Base-by-base conservation (phyloP, 2,329 filamentous ascomycete genomes). In the Fusarium illudens region DNA sequence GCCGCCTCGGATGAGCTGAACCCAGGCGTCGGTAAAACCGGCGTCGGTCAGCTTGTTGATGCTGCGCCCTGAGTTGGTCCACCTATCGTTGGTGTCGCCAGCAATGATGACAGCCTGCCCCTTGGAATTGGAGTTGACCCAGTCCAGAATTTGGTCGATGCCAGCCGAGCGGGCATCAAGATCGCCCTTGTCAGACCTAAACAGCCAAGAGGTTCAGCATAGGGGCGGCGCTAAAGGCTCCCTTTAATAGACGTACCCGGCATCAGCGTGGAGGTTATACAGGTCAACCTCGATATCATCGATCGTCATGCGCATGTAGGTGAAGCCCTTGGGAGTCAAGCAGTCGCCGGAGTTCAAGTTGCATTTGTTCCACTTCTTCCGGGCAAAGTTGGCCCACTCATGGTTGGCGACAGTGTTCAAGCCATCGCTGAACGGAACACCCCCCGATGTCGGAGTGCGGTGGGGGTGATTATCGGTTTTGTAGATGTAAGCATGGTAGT, bases 261-360 rank as follows among this genome's bases (percentile, higher is more conserved):
- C 90, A 74, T 92, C 89, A 1, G 88, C 79, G 74, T 92, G 89
- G 7, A 91, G 71, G 74, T 92, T 91, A 79, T 91, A 91, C 8
- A 86, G 79, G 74, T 91, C 89, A 22, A 89, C 76, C 62, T 85
- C 89, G 8, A 87, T 82, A 15, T 84, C 84, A 9, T 81, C 82
- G 13, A 90, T 68, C 19, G 81, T 77, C 37, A 85, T 76, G 12
- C 88, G 84, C 88, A 91, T 90, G 49, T 88, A 87, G 1, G 88
- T 90, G 75, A 90, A 91, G 13, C 89, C 89, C 76, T 92, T 92
- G 20, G 88, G 89, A 1, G 89, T 91, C 65, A 91, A 78, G 73
- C 89, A 91, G 75, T 92, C 89, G 0, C 82, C 83, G 0, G 84
- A 86, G 33, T 83, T 82, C 71, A 86, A 76, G 60, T 84, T 87